phyloP scores from a whole-genome alignment of 2,329 filamentous ascomycete species.

The Endoconidiophora laricicola region DNA sequence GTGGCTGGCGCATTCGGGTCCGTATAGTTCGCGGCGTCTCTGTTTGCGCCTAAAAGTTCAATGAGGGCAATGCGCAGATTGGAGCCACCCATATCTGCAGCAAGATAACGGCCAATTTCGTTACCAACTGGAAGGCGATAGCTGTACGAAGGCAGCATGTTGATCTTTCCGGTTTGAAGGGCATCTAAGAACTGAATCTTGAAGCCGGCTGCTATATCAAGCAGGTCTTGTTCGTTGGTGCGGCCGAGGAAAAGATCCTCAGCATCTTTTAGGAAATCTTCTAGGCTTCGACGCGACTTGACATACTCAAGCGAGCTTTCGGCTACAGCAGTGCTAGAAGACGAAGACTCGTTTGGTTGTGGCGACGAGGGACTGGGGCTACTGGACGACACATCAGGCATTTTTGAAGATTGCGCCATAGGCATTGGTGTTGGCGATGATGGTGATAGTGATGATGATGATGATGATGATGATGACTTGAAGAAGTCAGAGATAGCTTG shows the following conservation, averaged over 20 bases:
- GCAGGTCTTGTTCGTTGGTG: conserved; percentile 26
- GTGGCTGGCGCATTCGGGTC: conserved; percentile 30
- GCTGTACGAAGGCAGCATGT: conserved; percentile 52
- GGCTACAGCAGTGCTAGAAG: conserved; percentile 8
- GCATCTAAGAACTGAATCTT: conserved; percentile 38
- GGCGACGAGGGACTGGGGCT: background rate
- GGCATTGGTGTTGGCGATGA: background rate
- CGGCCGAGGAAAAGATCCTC: conserved; percentile 35
- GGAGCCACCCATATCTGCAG: conserved; percentile 53
- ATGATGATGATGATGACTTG: conserved; percentile 25
- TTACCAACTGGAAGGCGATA: conserved; percentile 43
- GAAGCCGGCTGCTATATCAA: conserved; percentile 30
- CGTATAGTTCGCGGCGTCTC: conserved; percentile 22
- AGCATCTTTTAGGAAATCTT: conserved; percentile 41
- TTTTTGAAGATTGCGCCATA: conserved; percentile 13
- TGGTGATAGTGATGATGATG: conserved; percentile 26
- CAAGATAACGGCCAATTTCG: conserved; percentile 42
- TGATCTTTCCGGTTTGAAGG: conserved; percentile 34
- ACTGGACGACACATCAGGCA: conserved; percentile 3
- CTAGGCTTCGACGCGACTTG: conserved; percentile 17
- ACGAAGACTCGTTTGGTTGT: conserved; percentile 7
- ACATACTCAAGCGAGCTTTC: conserved; percentile 1
- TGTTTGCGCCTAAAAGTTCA: conserved; percentile 32
- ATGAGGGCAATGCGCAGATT: conserved; percentile 49
- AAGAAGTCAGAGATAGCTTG: conserved; percentile 30